phyloP scores from a whole-genome alignment of 352 stramenopile species.

The Paralagenidium karlingii region DNA sequence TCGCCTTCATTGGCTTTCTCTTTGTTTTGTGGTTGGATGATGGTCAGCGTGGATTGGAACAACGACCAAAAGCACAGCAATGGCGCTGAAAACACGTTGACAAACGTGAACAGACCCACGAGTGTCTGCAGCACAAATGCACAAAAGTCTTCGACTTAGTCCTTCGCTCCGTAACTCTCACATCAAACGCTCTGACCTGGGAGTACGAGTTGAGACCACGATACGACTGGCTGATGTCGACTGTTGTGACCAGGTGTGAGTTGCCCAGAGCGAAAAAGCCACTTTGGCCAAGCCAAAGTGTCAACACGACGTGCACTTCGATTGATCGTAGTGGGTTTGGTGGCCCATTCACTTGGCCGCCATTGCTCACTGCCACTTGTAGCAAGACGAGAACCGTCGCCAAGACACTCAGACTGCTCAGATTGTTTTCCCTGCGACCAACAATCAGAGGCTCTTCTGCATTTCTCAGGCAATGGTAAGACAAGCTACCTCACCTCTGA shows the following conservation, averaged over 20 bases:
- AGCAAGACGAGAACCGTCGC: too few relatives aligned
- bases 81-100: slow-evolving; percentile 62
- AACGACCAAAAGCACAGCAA: slow-evolving; percentile 42
- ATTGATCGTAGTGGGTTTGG: neutral
- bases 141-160: neutral
- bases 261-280: slow-evolving; percentile 81
- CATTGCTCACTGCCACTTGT: too few relatives aligned
- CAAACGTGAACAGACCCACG: slow-evolving; percentile 61
- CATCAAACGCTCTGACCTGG: too few relatives aligned
- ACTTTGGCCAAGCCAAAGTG: slow-evolving; percentile 26
- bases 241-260: slow-evolving; percentile 81
- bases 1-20: slow-evolving; percentile 31
- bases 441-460: too few relatives aligned
- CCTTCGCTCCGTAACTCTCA: too few relatives aligned
- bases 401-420: too few relatives aligned
- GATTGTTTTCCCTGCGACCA: too few relatives aligned
- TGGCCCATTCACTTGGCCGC: neutral
- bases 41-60: slow-evolving; percentile 19
- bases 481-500: slow-evolving; percentile 45
- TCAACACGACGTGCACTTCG: neutral
- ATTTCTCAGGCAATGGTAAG: too few relatives aligned
- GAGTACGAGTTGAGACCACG: slow-evolving; percentile 68
- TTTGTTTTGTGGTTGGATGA: neutral
- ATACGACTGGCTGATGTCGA: slow-evolving; percentile 84
- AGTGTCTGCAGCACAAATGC: slow-evolving; percentile 9